A percentile compares a stretch with the other conserved stretches of the same genome.
These are phyloP conservation scores for Neonectria sp. DNA, from an alignment of 2,329 filamentous ascomycete genomes.

Conservation along the genomic window DNA sequence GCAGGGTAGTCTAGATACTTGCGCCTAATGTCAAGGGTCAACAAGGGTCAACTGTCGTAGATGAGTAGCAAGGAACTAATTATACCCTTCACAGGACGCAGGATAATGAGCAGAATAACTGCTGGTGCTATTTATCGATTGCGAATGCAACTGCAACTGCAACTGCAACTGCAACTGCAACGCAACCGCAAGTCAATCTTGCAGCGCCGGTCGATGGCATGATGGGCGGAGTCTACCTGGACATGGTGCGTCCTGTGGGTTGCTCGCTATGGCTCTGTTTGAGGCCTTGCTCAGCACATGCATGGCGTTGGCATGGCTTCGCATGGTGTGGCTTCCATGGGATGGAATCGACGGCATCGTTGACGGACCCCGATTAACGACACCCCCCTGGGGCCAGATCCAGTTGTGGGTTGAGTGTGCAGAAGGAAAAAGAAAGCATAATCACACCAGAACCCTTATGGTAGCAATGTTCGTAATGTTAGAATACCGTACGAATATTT, in stretches of 20 bases:
- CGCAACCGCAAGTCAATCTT: conserved; percentile 29
- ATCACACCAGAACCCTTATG: conserved; percentile 9
- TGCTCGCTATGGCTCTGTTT: conserved; percentile 17
- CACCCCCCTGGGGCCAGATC: conserved; percentile 33
- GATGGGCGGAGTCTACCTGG: neutral
- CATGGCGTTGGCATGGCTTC: conserved; percentile 21
- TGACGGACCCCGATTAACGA: conserved; percentile 27
- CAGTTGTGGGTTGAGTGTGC: conserved; percentile 10
- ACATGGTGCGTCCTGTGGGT: conserved; percentile 4
- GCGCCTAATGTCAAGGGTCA: conserved; percentile 4
- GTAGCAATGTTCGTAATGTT: neutral
- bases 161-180: conserved; percentile 20
- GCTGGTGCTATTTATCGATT: neutral
- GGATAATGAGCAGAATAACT: conserved; percentile 19
- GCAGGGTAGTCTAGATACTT: conserved; percentile 34
- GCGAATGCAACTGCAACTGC: neutral
- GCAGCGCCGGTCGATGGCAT: conserved; percentile 6
- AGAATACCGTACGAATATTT: neutral
- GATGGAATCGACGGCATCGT: conserved; percentile 17
- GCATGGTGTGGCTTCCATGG: conserved; percentile 5
- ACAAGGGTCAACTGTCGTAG: conserved; percentile 25
- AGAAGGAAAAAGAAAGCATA: conserved; percentile 31
- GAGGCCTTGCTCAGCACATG: conserved; percentile 22
- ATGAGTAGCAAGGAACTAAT: conserved; percentile 14
- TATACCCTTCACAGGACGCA: conserved; percentile 28